Percentiles rank a stretch among this genome's conserved stretches.
Evolutionary conservation across 2,329 filamentous ascomycete species (phyloP).

Genomic region (Talaromyces sp.): DNA sequence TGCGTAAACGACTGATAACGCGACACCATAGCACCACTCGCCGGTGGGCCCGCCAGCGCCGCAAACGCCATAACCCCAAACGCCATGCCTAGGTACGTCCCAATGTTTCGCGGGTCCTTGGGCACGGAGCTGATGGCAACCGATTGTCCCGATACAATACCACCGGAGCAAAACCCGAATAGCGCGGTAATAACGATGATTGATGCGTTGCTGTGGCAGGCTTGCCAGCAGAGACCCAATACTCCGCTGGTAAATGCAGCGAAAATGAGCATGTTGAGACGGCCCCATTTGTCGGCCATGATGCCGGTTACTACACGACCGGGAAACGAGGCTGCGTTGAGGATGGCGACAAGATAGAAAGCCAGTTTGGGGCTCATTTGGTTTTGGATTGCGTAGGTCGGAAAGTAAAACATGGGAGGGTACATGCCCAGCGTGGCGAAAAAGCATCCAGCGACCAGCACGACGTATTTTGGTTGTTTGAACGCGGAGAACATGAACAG

Average conservation of each 20-base stretch:
- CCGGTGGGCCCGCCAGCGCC: slow-evolving; percentile 44
- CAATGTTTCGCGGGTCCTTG: slow-evolving; percentile 13
- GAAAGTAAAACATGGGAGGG: slow-evolving; percentile 26
- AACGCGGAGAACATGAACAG: slow-evolving; percentile 17
- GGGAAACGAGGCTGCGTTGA: slow-evolving; percentile 29
- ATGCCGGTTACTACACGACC: slow-evolving; percentile 29
- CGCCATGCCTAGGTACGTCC: slow-evolving; percentile 18
- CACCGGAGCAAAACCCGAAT: slow-evolving; percentile 30
- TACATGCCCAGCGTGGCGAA: slow-evolving; percentile 24
- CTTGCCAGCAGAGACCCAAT: slow-evolving; percentile 24
- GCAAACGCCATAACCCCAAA: slow-evolving; percentile 35
- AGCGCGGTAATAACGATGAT: slow-evolving; percentile 26
- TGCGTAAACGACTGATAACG: slow-evolving; percentile 35
- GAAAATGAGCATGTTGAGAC: slow-evolving; percentile 23
- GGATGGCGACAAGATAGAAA: slow-evolving; percentile 23
- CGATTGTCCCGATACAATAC: slow-evolving; percentile 22
- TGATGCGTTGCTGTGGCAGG: slow-evolving; percentile 16
- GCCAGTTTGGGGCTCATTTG: slow-evolving; percentile 18
- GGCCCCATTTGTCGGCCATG: slow-evolving; percentile 26
- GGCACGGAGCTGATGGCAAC: slow-evolving; percentile 13
- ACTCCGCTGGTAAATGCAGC: slow-evolving; percentile 21
- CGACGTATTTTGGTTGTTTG: slow-evolving; percentile 17
- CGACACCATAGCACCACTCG: slow-evolving; percentile 41
- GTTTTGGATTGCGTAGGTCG: slow-evolving; percentile 18
- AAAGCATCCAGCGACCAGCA: slow-evolving; percentile 16